Percentiles rank a stretch among this genome's conserved stretches.
Conservation (phyloP, 352 stramenopile species). For the Phytophthora fragariaefolia region DNA sequence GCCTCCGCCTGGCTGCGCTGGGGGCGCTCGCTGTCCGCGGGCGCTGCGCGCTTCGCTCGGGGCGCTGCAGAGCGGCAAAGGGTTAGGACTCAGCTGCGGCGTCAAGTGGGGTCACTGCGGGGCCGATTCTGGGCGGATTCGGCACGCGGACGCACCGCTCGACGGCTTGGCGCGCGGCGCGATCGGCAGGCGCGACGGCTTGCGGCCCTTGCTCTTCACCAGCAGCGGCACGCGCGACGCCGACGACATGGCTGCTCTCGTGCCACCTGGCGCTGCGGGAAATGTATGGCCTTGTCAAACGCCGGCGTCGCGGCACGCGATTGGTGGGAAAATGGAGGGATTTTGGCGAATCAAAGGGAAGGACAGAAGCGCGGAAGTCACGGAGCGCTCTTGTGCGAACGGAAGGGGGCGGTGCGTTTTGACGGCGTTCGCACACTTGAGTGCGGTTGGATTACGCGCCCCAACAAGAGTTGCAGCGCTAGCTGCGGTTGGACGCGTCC, state of each 20-base stretch:
- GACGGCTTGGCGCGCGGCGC: constrained; percentile 66
- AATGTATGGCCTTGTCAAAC: constrained; percentile 41
- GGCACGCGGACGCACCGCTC: constrained; percentile 48
- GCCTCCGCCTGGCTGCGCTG: neutral
- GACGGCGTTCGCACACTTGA: too few relatives aligned
- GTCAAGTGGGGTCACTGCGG: too few relatives aligned
- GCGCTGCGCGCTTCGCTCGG: constrained; percentile 33
- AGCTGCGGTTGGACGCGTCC: too few relatives aligned
- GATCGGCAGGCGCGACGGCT: constrained; percentile 74
- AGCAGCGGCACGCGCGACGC: constrained; percentile 80
- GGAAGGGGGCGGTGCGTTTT: too few relatives aligned
- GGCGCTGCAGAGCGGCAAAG: constrained; percentile 26
- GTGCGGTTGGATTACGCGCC: too few relatives aligned
- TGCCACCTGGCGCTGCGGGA: constrained; percentile 22
- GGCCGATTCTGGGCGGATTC: constrained; percentile 6
- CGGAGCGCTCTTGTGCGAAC: too few relatives aligned
- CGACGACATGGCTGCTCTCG: constrained; percentile 47
- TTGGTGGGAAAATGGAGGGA: constrained; percentile 20
- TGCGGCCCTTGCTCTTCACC: constrained; percentile 73
- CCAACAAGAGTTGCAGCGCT: too few relatives aligned
- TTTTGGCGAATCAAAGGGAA: constrained; percentile 22
- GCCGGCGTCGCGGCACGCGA: neutral
- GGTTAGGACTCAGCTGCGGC: too few relatives aligned
- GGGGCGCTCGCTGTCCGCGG: constrained; percentile 3
- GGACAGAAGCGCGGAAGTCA: too few relatives aligned